A percentile compares a stretch with the other conserved stretches of the same genome.
These are phyloP conservation scores for Anethum foeniculum DNA, from an alignment of 140 eudicot genomes.

Conservation along the genomic window DNA sequence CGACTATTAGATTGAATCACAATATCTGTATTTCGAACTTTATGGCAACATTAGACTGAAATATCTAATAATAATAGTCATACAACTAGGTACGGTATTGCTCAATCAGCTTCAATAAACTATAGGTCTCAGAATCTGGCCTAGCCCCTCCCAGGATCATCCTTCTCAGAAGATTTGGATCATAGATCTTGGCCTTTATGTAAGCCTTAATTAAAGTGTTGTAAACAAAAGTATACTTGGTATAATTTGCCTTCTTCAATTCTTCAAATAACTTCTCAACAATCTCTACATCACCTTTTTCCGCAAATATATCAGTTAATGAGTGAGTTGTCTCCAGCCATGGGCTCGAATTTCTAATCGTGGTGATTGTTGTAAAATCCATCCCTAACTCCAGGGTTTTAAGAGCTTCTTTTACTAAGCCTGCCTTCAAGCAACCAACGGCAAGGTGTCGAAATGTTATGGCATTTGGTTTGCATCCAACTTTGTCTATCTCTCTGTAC, in stretches of 20 bases:
- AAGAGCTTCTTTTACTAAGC: constrained; percentile 50
- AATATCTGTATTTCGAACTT: not conserved
- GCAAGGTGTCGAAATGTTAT: constrained; percentile 83
- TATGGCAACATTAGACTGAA: not conserved
- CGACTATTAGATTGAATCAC: not conserved
- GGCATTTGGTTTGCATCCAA: constrained; percentile 74
- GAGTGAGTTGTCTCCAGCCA: constrained; percentile 73
- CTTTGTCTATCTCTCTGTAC: constrained; percentile 64
- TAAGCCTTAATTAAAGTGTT: constrained; percentile 73
- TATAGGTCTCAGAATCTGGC: constrained; percentile 92
- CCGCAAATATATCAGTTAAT: constrained; percentile 57
- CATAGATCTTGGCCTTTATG: constrained; percentile 59
- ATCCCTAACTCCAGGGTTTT: constrained; percentile 70
- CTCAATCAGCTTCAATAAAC: constrained; percentile 72
- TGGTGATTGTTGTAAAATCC: constrained; percentile 34
- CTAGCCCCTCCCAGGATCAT: constrained; percentile 93
- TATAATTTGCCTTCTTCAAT: constrained; percentile 56
- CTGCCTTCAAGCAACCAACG: constrained; percentile 77
- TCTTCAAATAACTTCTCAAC: constrained; percentile 79
- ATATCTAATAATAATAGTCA: not conserved
- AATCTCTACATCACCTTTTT: constrained; percentile 74
- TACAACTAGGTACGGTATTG: constrained; percentile 49
- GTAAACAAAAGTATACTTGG: constrained; percentile 73
- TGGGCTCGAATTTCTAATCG: constrained; percentile 70
- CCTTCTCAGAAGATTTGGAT: constrained; percentile 65